phyloP scores from a whole-genome alignment of 257 asterid species.

The Paraleonurus japonicus region DNA sequence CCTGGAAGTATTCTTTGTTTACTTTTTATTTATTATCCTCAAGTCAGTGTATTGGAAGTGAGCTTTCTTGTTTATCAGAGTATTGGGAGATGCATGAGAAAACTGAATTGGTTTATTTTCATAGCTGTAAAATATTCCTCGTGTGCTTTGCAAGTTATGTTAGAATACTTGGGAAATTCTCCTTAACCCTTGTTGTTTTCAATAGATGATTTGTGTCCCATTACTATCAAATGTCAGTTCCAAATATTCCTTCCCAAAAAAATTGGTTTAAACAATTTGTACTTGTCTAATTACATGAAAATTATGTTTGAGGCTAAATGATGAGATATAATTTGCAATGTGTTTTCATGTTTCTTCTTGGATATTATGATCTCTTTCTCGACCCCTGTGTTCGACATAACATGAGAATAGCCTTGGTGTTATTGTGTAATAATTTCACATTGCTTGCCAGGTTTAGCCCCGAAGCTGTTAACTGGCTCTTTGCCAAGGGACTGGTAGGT shows the following conservation, averaged over 20 bases:
- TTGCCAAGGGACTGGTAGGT: slow-evolving; percentile 47
- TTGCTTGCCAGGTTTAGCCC: slow-evolving; percentile 47
- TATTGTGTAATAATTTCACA: background rate
- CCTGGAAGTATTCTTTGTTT: background rate
- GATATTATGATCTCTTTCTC: background rate
- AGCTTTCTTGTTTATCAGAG: background rate
- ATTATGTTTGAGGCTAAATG: background rate
- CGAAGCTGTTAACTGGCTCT: slow-evolving; percentile 50
- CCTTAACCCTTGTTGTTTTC: background rate
- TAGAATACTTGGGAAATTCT: background rate
- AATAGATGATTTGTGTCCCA: background rate
- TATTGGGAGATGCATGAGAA: background rate
- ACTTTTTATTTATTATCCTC: background rate
- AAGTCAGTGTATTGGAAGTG: background rate
- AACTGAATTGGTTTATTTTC: background rate
- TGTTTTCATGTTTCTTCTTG: background rate
- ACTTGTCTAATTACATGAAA: background rate
- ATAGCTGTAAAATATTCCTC: background rate
- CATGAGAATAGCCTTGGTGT: background rate
- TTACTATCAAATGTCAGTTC: background rate
- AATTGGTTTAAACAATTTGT: background rate
- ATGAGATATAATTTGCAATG: background rate
- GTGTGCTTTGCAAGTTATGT: background rate
- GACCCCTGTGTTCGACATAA: no score
- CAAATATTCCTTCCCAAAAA: background rate